Evolutionary conservation across 2,329 filamentous ascomycete species (phyloP).

Genomic region (Periconia sp.): DNA sequence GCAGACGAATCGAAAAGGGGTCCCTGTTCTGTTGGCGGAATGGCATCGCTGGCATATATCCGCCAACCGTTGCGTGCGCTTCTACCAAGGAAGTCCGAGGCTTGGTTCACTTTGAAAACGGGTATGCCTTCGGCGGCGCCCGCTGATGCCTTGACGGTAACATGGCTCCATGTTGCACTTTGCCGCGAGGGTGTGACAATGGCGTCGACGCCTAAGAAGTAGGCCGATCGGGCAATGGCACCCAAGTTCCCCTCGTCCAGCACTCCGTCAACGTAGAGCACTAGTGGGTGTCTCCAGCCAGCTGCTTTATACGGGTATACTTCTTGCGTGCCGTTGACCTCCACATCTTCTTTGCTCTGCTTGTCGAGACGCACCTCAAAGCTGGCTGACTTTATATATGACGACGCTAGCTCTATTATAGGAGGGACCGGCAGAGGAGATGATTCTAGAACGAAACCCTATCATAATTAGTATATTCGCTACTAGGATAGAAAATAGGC

Average conservation of each 20-base stretch:
- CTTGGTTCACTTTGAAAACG: slow-evolving; percentile 72
- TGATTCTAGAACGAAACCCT: slow-evolving; percentile 82
- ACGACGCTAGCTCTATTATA: slow-evolving; percentile 62
- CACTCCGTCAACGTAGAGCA: slow-evolving; percentile 77
- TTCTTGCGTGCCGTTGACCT: slow-evolving; percentile 71
- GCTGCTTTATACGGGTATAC: slow-evolving; percentile 55
- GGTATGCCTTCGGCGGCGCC: slow-evolving; percentile 84
- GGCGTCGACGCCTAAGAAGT: slow-evolving; percentile 88
- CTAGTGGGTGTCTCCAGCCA: slow-evolving; percentile 66
- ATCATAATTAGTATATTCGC: slow-evolving; percentile 11
- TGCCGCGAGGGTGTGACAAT: slow-evolving; percentile 75
- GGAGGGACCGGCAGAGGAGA: slow-evolving; percentile 80
- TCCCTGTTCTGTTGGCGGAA: slow-evolving; percentile 34
- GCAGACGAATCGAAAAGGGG: slow-evolving; percentile 24
- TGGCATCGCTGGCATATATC: slow-evolving; percentile 73
- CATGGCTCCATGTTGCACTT: slow-evolving; percentile 74
- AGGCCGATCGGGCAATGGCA: slow-evolving; percentile 84
- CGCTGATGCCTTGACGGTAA: slow-evolving; percentile 84
- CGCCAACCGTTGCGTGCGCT: slow-evolving; percentile 79
- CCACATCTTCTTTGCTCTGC: slow-evolving; percentile 76
- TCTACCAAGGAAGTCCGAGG: slow-evolving; percentile 71
- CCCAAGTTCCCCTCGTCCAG: slow-evolving; percentile 90
- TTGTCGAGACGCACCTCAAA: slow-evolving; percentile 56
- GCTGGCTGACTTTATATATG: slow-evolving; percentile 48
- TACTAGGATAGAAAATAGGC: background rate